Evolutionary conservation across 129 eudicot genomes (phyloP), one percentile per base, ranked within the genome.

Genomic region (Gnaphalium uliginosum): DNA sequence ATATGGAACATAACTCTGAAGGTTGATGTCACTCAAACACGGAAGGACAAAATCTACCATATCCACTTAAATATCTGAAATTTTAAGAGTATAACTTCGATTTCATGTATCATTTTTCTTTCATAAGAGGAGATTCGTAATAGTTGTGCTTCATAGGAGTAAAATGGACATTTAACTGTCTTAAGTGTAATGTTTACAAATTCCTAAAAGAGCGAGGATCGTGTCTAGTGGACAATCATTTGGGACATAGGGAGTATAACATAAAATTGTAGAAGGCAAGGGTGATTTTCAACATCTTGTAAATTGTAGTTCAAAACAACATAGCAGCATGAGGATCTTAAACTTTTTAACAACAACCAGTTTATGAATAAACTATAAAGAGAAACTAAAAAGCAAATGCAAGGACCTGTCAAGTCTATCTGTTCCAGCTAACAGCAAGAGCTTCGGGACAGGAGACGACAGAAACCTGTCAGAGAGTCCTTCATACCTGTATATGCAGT

Each of bases 391-490:
- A 27, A 9, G 51, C 15, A 26, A 19, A 53, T 53, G 59, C 59
- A 53, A 53, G 32, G 80, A 93, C 98, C 91, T 90, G 96, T 94
- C 98, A 26, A 94, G 91, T 79, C 98, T 89, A 73, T 94, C 98
- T 19, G 98, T 90, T 74, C 97, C 98, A 30, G 98, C 98, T 80
- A 94, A 86, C 75, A 94, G 85, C 85, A 94, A 81, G 68, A 94
- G 87, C 85, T 94, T 94, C 30, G 98, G 93, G 58, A 87, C 97
- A 75, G 97, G 90, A 75, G 81, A 83, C 7, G 92, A 87, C 61
- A 94, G 83, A 74, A 88, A 94, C 27, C 82, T 90, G 21, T 94
- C 98, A 19, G 98, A 94, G 58, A 94, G 98, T 43, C 98, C 98
- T 85, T 90, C 98, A 84, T 94, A 94, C 98, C 98, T 93, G 89